A percentile compares a stretch with the other conserved stretches of the same genome.
Evolutionary conservation across 495 filamentous ascomycete species (phyloP).

Genomic region (Aspergillus indologenus): DNA sequence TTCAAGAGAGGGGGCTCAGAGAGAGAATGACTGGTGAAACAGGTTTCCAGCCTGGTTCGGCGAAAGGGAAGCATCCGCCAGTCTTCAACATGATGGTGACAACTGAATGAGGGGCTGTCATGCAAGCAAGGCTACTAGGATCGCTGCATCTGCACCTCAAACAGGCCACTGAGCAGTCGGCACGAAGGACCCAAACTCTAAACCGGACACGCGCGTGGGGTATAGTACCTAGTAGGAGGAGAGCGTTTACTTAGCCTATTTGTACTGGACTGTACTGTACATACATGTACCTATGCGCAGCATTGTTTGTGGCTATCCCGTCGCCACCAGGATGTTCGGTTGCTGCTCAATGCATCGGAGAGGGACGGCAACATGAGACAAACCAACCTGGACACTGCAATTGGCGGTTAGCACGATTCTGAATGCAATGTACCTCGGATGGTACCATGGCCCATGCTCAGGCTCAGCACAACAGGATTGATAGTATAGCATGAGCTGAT

Average conservation of each 20-base stretch:
- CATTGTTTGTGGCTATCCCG: background rate
- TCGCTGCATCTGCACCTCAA: background rate
- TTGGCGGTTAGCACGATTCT: too few species aligned
- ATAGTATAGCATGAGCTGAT: conserved; percentile 5
- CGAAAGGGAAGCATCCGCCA: background rate
- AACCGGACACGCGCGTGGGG: background rate
- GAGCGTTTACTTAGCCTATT: background rate
- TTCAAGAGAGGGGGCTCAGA: background rate
- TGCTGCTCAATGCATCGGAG: too few species aligned
- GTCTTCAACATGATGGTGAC: background rate
- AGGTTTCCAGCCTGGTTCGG: background rate
- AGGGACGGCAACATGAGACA: too few species aligned
- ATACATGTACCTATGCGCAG: too few species aligned
- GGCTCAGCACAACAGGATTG: background rate
- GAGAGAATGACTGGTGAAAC: background rate
- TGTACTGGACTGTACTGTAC: background rate
- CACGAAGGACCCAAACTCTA: background rate
- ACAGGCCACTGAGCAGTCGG: background rate
- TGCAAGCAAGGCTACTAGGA: background rate
- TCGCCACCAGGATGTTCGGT: too few species aligned
- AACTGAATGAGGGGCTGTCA: conserved; percentile 7
- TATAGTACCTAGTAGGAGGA: too few species aligned
- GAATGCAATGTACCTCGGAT: too few species aligned
- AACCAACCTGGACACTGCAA: background rate
- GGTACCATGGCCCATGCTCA: background rate